A percentile compares a stretch with the other conserved stretches of the same genome.
These are phyloP conservation scores for Pulveroboletus ravenelii DNA, from an alignment of 768 basidiomycete genomes.

Conservation along the genomic window DNA sequence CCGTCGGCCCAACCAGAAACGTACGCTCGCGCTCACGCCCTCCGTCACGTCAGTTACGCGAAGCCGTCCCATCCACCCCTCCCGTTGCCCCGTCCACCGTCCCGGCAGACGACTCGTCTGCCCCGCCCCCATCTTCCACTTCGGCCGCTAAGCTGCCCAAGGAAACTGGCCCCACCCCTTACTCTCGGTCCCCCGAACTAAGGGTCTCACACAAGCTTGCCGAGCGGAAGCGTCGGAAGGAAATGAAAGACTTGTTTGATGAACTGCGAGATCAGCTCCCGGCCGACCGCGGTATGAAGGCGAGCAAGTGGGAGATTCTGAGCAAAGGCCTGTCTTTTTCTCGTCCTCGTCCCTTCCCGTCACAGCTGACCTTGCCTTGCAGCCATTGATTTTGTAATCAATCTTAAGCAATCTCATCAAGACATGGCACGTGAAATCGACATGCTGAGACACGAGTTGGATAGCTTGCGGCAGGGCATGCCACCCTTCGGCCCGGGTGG, in stretches of 20 bases:
- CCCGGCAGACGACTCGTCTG: constrained; percentile 38
- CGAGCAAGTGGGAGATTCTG: constrained; percentile 98
- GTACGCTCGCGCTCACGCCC: constrained; percentile 68
- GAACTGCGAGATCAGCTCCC: constrained; percentile 92
- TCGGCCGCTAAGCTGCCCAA: constrained; percentile 37
- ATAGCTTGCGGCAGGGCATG: constrained; percentile 54
- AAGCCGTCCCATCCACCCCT: constrained; percentile 36
- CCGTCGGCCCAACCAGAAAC: constrained; percentile 45
- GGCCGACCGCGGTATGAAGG: constrained; percentile 89
- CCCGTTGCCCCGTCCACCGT: constrained; percentile 36
- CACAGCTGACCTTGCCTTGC: constrained; percentile 5
- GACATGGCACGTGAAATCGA: constrained; percentile 79
- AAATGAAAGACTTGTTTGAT: constrained; percentile 99
- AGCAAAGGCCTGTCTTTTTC: constrained; percentile 79
- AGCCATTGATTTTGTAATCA: constrained; percentile 87
- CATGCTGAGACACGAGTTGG: constrained; percentile 71
- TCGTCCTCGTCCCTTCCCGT: background rate
- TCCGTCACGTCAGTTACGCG: constrained; percentile 56
- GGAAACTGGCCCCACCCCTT: constrained; percentile 66
- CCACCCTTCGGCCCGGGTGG: constrained; percentile 47
- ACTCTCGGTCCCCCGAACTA: constrained; percentile 92
- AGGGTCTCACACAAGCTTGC: constrained; percentile 96
- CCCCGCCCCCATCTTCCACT: constrained; percentile 33
- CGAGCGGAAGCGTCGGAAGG: constrained; percentile 93
- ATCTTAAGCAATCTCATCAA: constrained; percentile 71